Evolutionary conservation across 2,329 filamentous ascomycete species (phyloP).

Genomic region (Bipolaris zeicola): DNA sequence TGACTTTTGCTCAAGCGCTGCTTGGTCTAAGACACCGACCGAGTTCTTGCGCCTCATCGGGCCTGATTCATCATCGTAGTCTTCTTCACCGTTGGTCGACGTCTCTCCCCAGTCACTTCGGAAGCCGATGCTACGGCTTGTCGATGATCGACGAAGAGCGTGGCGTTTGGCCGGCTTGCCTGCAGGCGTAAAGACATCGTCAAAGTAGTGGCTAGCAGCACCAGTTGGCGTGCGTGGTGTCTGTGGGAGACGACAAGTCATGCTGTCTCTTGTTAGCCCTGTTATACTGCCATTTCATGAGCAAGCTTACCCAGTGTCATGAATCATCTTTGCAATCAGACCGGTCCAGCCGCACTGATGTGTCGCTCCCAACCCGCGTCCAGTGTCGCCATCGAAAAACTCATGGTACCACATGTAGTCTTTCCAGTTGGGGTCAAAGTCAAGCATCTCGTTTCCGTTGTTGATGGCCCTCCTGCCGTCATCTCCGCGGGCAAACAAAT

Average conservation of each 20-base stretch:
- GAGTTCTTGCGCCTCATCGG: conserved; percentile 50
- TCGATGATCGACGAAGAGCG: conserved; percentile 76
- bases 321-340: conserved; percentile 93
- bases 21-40: conserved; percentile 60
- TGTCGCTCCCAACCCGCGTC: conserved; percentile 85
- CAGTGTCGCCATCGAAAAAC: conserved; percentile 93
- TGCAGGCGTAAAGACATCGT: conserved; percentile 75
- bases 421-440: conserved; percentile 92
- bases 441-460: conserved; percentile 79
- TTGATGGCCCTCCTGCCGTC: conserved; percentile 90
- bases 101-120: conserved; percentile 72
- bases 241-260: conserved; percentile 63
- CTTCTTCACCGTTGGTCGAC: conserved; percentile 45
- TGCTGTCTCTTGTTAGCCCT: conserved; percentile 52
- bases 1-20: conserved; percentile 50
- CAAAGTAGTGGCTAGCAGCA: conserved; percentile 92
- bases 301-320: conserved; percentile 84
- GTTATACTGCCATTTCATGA: neutral
- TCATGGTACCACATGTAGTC: conserved; percentile 96
- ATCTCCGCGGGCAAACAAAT: conserved; percentile 83
- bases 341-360: conserved; percentile 98
- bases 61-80: conserved; percentile 37
- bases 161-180: conserved; percentile 54
- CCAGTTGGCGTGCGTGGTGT: conserved; percentile 86
- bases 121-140: conserved; percentile 79